Percentiles rank a stretch among this genome's conserved stretches.
Evolutionary conservation across 805 yeast genomes (phyloP).

Genomic region (Ogataea trehaloabstinens): DNA sequence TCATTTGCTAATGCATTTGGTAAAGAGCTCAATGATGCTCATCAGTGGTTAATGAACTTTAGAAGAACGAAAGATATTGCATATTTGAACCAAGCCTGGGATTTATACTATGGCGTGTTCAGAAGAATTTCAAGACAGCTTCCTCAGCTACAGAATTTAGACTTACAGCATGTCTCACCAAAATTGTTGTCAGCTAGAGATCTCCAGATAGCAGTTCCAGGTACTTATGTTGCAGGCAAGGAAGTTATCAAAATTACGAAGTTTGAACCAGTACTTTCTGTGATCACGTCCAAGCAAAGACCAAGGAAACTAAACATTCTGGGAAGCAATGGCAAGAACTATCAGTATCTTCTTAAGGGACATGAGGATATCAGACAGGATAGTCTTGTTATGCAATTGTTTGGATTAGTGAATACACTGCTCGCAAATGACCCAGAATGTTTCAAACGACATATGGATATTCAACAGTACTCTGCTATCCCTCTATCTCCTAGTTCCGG

Average conservation of each 20-base stretch:
- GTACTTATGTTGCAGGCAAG: constrained; percentile 84
- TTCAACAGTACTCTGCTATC: constrained; percentile 88
- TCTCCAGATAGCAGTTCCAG: constrained; percentile 88
- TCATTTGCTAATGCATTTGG: constrained; percentile 94
- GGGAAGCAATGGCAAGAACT: constrained; percentile 92
- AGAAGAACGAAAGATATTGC: constrained; percentile 82
- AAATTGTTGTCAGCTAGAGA: constrained; percentile 74
- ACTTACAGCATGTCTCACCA: constrained; percentile 92
- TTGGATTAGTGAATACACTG: constrained; percentile 91
- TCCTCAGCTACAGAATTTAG: constrained; percentile 82
- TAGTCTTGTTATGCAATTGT: constrained; percentile 94
- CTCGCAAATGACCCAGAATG: constrained; percentile 90
- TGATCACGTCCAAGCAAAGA: constrained; percentile 92
- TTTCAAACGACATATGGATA: constrained; percentile 91
- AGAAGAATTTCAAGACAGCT: constrained; percentile 85
- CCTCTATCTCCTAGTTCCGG: constrained; percentile 98
- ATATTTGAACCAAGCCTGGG: constrained; percentile 97
- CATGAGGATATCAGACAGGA: constrained; percentile 99
- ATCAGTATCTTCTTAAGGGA: constrained; percentile 82
- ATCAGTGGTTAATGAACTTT: constrained; percentile 87
- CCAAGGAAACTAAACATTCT: constrained; percentile 79
- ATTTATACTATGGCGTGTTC: constrained; percentile 90
- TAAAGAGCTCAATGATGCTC: constrained; percentile 86
- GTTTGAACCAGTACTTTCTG: constrained; percentile 81
- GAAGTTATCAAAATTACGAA: constrained; percentile 68